Base-by-base conservation (phyloP, 352 stramenopile genomes). In the Phytophthora europaea region DNA sequence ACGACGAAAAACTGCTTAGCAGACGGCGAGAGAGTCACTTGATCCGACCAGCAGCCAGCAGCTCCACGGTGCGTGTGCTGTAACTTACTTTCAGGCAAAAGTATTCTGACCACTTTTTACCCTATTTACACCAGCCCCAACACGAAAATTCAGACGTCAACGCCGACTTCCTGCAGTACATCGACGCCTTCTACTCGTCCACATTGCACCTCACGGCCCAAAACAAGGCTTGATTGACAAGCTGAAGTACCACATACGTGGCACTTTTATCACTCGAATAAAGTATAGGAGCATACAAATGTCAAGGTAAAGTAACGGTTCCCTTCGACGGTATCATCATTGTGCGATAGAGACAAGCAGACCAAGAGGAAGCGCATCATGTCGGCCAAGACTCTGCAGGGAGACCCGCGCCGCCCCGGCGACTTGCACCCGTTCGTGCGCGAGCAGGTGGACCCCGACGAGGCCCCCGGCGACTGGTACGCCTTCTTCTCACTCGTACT, bases 381-480 rank as follows among this genome's bases (percentile, higher is more conserved):
- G 78, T 65, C 78, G 33, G 65, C 22, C 57, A 73, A 68, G 23
- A 45, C 10, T 31, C 65, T 82, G 20, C 77, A 84, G 45, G 82
- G 87, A 64, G 85, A 94, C 59, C 85, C 85, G 47, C 82, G 81
- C 10, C 85, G 84, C 53, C 85, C 85, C n/a, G 79, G 75, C 22
- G 83, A 90, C 61, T 75, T 93, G 68, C 82, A 92, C 65, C 81
- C 87, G 72, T 93, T 93, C 67, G 77, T 94, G 66, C 87, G 84
- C 54, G 81, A 90, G 66, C 61, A 72, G 52, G 65, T 84, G 57
- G 73, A 86, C 70, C 67, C 73, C 2, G 72, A 79, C 22, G 70
- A 81, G 2, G 67, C 71, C 9, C 77, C 81, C 2, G 69, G 79
- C 1, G 83, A 94, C 72, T 89, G 78, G 65, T 94, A 94, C 82